Percentiles rank a stretch among this genome's conserved stretches.
Conservation (phyloP, 257 asterid genomes). For the Solanum ossicruentum region DNA sequence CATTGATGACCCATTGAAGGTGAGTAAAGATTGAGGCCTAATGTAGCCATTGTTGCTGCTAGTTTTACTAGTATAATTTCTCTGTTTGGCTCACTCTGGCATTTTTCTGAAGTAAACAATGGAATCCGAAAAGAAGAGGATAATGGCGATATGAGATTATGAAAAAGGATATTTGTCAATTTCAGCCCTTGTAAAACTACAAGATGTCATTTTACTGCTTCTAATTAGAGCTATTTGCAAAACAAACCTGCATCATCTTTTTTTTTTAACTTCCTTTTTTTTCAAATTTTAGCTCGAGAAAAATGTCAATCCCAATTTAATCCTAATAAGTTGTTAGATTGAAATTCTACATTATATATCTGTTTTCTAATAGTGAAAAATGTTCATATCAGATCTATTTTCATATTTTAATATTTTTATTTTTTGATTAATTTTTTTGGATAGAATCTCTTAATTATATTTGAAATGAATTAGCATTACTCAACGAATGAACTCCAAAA, state of each 20-base stretch:
- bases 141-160: neutral
- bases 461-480: no score
- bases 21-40: neutral
- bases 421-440: no score
- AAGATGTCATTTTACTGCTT: neutral
- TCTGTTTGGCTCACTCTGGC: neutral
- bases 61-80: neutral
- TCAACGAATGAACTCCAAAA: no score
- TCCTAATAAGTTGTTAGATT: neutral
- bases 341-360: neutral
- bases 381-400: no score
- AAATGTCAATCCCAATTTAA: no score
- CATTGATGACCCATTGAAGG: constrained; percentile 1
- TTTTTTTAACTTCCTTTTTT: no score
- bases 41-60: neutral
- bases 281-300: neutral
- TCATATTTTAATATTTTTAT: no score
- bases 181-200: neutral
- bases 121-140: neutral
- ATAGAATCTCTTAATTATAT: no score
- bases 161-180: neutral
- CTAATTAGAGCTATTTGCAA: neutral
- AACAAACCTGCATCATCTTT: neutral
- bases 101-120: neutral
- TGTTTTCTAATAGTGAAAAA: no score